Evolutionary conservation across 305 asterid species (phyloP).

Genomic region (Nicotiana rustica): DNA sequence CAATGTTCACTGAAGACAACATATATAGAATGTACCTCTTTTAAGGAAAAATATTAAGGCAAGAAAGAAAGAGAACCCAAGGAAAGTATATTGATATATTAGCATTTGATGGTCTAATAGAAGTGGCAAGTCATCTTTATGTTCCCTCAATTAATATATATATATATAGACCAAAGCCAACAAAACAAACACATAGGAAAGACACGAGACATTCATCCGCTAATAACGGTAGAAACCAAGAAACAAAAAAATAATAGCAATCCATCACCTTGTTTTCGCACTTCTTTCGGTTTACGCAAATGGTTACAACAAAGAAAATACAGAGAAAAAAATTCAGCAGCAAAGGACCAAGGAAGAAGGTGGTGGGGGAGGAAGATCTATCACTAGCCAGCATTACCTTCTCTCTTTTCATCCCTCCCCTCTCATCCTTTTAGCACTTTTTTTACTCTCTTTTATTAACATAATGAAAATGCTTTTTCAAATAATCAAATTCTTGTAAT

Average conservation of each 20-base stretch:
- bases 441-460: background rate
- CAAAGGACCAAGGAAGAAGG: conserved; percentile 28
- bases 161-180: background rate
- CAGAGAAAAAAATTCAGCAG: conserved; percentile 13
- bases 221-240: background rate
- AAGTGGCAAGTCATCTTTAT: no score
- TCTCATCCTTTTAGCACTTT: conserved; percentile 25
- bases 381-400: background rate
- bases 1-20: background rate
- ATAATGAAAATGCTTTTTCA: background rate
- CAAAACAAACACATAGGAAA: background rate
- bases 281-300: conserved; percentile 17
- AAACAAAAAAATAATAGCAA: background rate
- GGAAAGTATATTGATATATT: no score
- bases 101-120: no score
- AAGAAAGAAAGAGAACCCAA: no score
- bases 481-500: background rate
- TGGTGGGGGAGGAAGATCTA: conserved; percentile 38
- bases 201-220: conserved; percentile 23
- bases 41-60: no score
- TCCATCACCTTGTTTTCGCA: conserved; percentile 22
- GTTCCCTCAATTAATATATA: no score
- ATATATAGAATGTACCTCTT: background rate
- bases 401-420: background rate
- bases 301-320: conserved; percentile 32